phyloP scores from a whole-genome alignment of 108 stramenopile genomes.

The Licmophora abbreviata region DNA sequence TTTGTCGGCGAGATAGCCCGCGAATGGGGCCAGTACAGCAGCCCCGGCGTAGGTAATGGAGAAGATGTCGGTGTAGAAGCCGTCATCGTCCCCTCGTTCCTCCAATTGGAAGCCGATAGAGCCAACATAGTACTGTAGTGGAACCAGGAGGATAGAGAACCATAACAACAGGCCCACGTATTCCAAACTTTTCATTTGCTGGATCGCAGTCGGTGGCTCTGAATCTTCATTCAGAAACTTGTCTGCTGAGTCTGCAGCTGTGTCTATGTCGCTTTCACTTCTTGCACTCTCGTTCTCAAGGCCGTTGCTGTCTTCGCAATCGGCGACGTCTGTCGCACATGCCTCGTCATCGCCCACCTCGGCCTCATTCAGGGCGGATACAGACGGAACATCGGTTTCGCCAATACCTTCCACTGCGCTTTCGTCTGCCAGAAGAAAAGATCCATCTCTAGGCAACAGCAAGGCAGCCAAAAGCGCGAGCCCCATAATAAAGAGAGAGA shows the following conservation, averaged over 20 bases:
- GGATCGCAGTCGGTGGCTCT: slow-evolving; percentile 6
- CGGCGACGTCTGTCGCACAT: neutral
- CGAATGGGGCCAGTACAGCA: slow-evolving; percentile 14
- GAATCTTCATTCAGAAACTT: neutral
- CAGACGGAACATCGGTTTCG: neutral
- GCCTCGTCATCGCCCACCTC: neutral
- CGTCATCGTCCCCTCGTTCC: slow-evolving; percentile 22
- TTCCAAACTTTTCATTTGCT: slow-evolving; percentile 21
- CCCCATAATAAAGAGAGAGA: slow-evolving; percentile 11
- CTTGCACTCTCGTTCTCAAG: slow-evolving; percentile 1
- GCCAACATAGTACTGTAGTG: slow-evolving; percentile 37
- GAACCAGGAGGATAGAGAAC: slow-evolving; percentile 26
- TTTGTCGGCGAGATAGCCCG: slow-evolving; percentile 22
- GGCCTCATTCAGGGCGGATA: neutral
- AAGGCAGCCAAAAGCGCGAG: slow-evolving; percentile 9
- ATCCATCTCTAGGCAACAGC: slow-evolving; percentile 10
- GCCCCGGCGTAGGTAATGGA: slow-evolving; percentile 27
- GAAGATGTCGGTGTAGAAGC: slow-evolving; percentile 23
- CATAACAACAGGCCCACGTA: slow-evolving; percentile 24
- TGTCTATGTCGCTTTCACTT: neutral
- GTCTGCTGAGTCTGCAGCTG: neutral
- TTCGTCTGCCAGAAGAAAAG: slow-evolving; percentile 10
- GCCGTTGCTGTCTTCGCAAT: neutral
- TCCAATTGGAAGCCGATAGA: slow-evolving; percentile 35
- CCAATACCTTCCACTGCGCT: neutral